phyloP scores from a whole-genome alignment of 805 yeast species.

The Kuraishia floccosa region DNA sequence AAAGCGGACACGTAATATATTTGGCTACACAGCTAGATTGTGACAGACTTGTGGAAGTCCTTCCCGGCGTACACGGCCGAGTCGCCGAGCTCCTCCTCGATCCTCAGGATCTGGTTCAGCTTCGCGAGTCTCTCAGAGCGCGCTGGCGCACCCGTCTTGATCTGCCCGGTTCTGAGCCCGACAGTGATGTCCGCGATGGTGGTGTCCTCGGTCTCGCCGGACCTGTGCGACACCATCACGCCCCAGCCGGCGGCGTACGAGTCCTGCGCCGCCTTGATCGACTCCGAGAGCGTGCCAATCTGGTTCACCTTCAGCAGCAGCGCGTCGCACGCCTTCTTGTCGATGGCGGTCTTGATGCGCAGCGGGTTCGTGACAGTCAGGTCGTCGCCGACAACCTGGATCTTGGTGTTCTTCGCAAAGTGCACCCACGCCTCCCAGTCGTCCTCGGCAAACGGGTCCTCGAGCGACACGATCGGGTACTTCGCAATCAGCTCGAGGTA shows the following conservation, averaged over 20 bases:
- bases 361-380: constrained; percentile 97
- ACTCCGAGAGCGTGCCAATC: constrained; percentile 93
- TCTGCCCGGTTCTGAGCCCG: constrained; percentile 97
- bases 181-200: constrained; percentile 96
- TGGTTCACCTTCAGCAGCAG: constrained; percentile 96
- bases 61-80: constrained; percentile 94
- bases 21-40: neutral
- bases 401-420: constrained; percentile 61
- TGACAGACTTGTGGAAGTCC: constrained; percentile 56
- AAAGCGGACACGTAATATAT: no score
- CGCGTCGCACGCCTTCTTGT: constrained; percentile 91
- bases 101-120: constrained; percentile 95
- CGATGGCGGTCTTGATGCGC: constrained; percentile 92
- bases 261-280: constrained; percentile 93
- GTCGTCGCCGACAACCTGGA: constrained; percentile 96
- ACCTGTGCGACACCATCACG: constrained; percentile 99
- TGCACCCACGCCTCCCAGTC: constrained; percentile 98
- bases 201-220: constrained; percentile 99
- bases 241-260: constrained; percentile 97
- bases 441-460: constrained; percentile 99
- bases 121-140: constrained; percentile 99
- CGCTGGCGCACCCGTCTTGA: constrained; percentile 99
- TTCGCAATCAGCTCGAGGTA: constrained; percentile 71
- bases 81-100: constrained; percentile 97
- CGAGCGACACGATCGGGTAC: constrained; percentile 97